Conservation (phyloP, 768 basidiomycete species). For the Tricholoma saponaceum region DNA sequence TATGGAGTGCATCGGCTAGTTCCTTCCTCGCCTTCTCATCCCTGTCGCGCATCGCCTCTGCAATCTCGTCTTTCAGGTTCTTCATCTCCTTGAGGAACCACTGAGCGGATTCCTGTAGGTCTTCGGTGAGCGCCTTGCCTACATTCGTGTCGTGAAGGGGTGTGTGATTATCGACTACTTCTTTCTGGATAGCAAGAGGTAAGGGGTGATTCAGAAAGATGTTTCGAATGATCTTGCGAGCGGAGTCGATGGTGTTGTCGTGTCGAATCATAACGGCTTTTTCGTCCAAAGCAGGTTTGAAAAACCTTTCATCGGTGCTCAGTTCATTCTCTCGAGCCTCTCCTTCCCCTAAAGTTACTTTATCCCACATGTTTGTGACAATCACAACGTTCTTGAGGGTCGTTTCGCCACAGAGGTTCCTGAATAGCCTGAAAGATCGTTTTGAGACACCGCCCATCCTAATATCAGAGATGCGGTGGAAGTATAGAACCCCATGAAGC, state of each 20-base stretch:
- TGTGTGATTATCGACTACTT: neutral
- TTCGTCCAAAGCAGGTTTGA: constrained; percentile 10
- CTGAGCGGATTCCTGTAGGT: neutral
- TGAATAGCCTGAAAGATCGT: constrained; percentile 25
- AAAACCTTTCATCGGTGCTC: constrained; percentile 5
- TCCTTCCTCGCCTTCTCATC: neutral
- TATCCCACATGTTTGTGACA: constrained; percentile 37
- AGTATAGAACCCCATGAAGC: constrained; percentile 32
- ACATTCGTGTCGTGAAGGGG: constrained; percentile 10
- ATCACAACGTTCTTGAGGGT: constrained; percentile 25
- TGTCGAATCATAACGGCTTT: constrained; percentile 28
- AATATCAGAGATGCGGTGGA: constrained; percentile 35
- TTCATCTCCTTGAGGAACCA: neutral
- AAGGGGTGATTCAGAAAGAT: constrained; percentile 27
- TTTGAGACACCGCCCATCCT: constrained; percentile 14
- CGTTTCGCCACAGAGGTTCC: constrained; percentile 28
- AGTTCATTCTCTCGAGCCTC: constrained; percentile 22
- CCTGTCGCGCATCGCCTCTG: neutral
- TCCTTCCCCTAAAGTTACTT: constrained; percentile 6
- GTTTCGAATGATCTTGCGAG: constrained; percentile 25
- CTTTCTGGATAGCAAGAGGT: constrained; percentile 28
- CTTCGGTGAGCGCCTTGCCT: neutral
- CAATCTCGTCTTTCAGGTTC: neutral
- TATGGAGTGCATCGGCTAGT: neutral
- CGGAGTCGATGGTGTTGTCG: constrained; percentile 22